Conservation (phyloP, 2,329 filamentous ascomycete genomes). For the Grosmannia penicillata region DNA sequence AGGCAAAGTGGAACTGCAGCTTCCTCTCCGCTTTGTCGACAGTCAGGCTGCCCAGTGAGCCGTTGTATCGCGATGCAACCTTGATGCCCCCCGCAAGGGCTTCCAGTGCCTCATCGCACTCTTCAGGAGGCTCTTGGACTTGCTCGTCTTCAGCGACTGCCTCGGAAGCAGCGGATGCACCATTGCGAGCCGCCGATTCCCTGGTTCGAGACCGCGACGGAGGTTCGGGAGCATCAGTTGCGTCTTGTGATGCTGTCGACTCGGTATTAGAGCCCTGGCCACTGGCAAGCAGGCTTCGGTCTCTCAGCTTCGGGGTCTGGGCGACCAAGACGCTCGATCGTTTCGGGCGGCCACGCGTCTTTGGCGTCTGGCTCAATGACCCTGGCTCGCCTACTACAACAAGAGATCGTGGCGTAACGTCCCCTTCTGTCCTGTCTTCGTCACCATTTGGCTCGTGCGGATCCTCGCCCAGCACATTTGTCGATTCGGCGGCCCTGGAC, state of each 20-base stretch:
- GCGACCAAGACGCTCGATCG: constrained; percentile 18
- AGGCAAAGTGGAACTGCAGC: constrained; percentile 11
- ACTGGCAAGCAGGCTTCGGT: constrained; percentile 5
- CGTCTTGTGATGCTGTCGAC: not conserved
- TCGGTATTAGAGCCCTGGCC: constrained; percentile 3
- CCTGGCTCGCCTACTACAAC: constrained; percentile 15
- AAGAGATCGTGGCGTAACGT: not conserved
- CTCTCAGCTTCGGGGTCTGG: constrained; percentile 14
- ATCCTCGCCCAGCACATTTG: too few species aligned
- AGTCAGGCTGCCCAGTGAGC: constrained; percentile 11
- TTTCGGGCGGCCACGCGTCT: constrained; percentile 16
- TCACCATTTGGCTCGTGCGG: too few species aligned
- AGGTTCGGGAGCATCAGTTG: too few species aligned
- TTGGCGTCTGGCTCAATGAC: constrained; percentile 13
- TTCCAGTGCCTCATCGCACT: not conserved
- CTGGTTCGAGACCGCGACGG: too few species aligned
- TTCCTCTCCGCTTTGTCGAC: constrained; percentile 5
- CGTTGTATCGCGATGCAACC: constrained; percentile 7
- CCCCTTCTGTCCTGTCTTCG: not conserved
- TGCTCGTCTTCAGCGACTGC: too few species aligned
- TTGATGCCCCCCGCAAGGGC: not conserved
- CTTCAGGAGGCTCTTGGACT: too few species aligned
- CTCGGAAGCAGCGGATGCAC: too few species aligned
- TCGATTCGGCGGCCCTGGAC: too few species aligned
- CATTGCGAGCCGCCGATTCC: too few species aligned